phyloP scores from a whole-genome alignment of 2,329 filamentous ascomycete genomes.

The Epichloe glyceriae region DNA sequence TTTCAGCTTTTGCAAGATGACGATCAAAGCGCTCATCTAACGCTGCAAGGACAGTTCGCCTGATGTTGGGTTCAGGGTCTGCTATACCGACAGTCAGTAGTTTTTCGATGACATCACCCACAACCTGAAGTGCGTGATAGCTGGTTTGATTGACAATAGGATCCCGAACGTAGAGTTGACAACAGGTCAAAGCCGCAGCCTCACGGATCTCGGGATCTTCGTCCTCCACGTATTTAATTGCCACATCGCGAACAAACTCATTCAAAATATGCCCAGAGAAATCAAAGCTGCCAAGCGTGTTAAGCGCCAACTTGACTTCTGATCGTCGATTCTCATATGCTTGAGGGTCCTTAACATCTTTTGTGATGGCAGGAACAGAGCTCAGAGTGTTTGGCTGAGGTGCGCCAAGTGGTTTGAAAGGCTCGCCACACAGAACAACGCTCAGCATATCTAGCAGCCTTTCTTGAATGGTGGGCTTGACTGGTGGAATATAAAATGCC shows the following conservation, averaged over 20 bases:
- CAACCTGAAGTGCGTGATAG: slow-evolving; percentile 90
- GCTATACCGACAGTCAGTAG: slow-evolving; percentile 89
- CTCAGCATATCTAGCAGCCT: slow-evolving; percentile 89
- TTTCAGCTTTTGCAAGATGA: slow-evolving; percentile 94
- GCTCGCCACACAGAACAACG: slow-evolving; percentile 80
- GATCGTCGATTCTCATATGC: slow-evolving; percentile 70
- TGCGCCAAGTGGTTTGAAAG: slow-evolving; percentile 84
- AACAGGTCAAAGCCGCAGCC: slow-evolving; percentile 90
- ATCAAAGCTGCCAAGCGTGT: slow-evolving; percentile 95
- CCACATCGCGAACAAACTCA: slow-evolving; percentile 95
- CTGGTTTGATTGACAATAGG: slow-evolving; percentile 97
- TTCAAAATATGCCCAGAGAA: slow-evolving; percentile 89
- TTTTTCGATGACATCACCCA: slow-evolving; percentile 95
- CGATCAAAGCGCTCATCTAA: slow-evolving; percentile 90
- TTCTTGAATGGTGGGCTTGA: slow-evolving; percentile 87
- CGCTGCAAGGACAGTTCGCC: slow-evolving; percentile 75
- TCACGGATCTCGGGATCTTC: slow-evolving; percentile 89
- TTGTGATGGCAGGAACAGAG: slow-evolving; percentile 69
- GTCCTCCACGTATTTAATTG: slow-evolving; percentile 94
- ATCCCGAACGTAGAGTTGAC: slow-evolving; percentile 91
- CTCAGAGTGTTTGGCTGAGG: slow-evolving; percentile 71
- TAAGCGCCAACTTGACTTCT: slow-evolving; percentile 84
- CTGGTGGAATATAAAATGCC: slow-evolving; percentile 95
- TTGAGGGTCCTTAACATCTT: slow-evolving; percentile 73
- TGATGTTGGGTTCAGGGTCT: slow-evolving; percentile 79